phyloP scores from a whole-genome alignment of 2,329 filamentous ascomycete genomes.

The Sporothrix sp. region DNA sequence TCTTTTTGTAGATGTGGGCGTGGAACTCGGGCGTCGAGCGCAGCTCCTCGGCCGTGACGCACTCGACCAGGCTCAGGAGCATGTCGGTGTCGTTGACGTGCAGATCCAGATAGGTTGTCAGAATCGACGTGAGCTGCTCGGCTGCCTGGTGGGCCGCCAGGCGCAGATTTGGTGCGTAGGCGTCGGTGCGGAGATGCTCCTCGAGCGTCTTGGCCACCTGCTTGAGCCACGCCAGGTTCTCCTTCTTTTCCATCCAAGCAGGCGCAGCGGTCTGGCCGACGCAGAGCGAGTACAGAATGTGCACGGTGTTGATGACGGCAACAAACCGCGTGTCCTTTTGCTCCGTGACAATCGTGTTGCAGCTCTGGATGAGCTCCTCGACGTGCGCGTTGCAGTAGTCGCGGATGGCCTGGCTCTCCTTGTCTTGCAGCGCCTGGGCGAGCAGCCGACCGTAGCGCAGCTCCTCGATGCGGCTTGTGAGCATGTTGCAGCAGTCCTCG shows the following conservation, averaged over 20 bases:
- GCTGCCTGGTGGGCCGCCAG: constrained; percentile 81
- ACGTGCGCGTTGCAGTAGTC: constrained; percentile 65
- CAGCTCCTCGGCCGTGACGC: constrained; percentile 73
- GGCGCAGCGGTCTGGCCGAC: constrained; percentile 21
- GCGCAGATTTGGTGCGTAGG: constrained; percentile 60
- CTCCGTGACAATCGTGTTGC: constrained; percentile 52
- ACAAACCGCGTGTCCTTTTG: constrained; percentile 58
- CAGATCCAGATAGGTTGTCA: constrained; percentile 68
- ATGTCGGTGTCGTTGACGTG: constrained; percentile 70
- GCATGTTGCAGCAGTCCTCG: constrained; percentile 73
- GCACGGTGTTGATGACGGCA: constrained; percentile 77
- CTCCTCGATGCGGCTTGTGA: constrained; percentile 71
- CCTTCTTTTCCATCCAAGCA: constrained; percentile 71
- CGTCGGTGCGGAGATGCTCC: constrained; percentile 58
- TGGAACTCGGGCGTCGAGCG: constrained; percentile 66
- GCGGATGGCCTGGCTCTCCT: constrained; percentile 64
- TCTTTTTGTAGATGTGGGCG: constrained; percentile 71
- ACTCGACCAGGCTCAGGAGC: constrained; percentile 75
- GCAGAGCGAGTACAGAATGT: constrained; percentile 71
- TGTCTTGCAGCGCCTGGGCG: constrained; percentile 71
- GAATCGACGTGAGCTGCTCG: constrained; percentile 76
- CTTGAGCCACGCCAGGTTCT: constrained; percentile 50
- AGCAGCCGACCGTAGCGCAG: constrained; percentile 84
- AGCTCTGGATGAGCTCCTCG: constrained; percentile 59
- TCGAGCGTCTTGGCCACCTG: constrained; percentile 70